phyloP scores from a whole-genome alignment of 1,284 basidiomycete genomes.

The Cryptococcus neoformans region DNA sequence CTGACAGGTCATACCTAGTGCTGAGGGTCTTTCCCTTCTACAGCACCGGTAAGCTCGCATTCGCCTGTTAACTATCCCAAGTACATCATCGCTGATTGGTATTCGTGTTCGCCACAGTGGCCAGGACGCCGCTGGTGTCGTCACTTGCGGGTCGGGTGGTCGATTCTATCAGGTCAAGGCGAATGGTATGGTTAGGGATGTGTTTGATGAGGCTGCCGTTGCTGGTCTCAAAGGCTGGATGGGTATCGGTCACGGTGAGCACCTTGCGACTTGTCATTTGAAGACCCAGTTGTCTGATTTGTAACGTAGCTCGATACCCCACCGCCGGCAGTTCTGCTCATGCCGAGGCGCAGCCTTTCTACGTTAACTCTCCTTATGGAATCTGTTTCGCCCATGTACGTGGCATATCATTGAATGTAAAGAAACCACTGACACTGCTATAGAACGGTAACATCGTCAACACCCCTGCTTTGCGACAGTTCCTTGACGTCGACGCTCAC shows the following conservation, averaged over 20 bases:
- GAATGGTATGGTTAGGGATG: conserved; percentile 99
- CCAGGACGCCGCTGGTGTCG: conserved; percentile 97
- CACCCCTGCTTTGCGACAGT: conserved; percentile 76
- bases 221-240: conserved; percentile 83
- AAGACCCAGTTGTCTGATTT: conserved; percentile 4
- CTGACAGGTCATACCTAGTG: conserved; percentile 24
- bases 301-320: conserved; percentile 78
- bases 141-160: conserved; percentile 93
- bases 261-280: not conserved
- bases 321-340: conserved; percentile 97
- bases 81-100: not conserved
- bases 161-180: conserved; percentile 98
- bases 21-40: conserved; percentile 82
- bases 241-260: conserved; percentile 94
- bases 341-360: conserved; percentile 99
- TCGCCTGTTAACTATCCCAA: not conserved
- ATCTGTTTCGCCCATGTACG: conserved; percentile 96
- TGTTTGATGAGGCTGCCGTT: conserved; percentile 81
- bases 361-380: conserved; percentile 94
- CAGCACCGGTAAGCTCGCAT: conserved; percentile 64
- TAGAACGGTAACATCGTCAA: conserved; percentile 99
- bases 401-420: conserved; percentile 10
- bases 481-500: conserved; percentile 95
- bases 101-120: conserved; percentile 52
- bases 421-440: conserved; percentile 5